phyloP scores from a whole-genome alignment of 164 flowering plant species.

The Magnolia sinica region DNA sequence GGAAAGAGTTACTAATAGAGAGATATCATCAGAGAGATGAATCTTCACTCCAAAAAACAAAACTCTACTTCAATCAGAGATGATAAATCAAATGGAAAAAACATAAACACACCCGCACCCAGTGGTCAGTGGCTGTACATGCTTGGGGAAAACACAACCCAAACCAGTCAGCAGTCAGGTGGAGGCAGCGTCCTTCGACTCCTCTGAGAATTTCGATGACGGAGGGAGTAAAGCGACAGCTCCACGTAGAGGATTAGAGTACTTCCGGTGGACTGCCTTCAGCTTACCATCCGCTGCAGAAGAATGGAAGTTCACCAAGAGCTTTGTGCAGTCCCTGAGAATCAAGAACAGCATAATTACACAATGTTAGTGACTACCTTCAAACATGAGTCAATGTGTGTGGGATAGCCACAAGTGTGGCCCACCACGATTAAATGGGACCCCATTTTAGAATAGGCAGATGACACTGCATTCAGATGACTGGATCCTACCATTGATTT shows the following conservation, averaged over 20 bases:
- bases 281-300: slow-evolving; percentile 43
- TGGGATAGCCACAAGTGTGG: no score
- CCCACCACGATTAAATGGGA: no score
- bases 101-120: not conserved
- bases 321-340: slow-evolving; percentile 69
- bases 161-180: no score
- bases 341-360: not conserved
- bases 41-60: no score
- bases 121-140: not conserved
- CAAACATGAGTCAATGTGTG: no score
- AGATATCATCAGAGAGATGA: no score
- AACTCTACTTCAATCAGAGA: not conserved
- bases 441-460: not conserved
- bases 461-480: not conserved
- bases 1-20: no score
- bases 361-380: not conserved
- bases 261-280: slow-evolving; percentile 54
- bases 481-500: not conserved
- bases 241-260: slow-evolving; percentile 41
- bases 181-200: not conserved
- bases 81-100: not conserved
- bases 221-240: slow-evolving; percentile 63
- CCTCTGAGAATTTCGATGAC: slow-evolving; percentile 34
- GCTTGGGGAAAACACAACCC: not conserved
- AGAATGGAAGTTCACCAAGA: slow-evolving; percentile 48